phyloP scores from a whole-genome alignment of 768 basidiomycete species.

The Multifurca ochricompacta region DNA sequence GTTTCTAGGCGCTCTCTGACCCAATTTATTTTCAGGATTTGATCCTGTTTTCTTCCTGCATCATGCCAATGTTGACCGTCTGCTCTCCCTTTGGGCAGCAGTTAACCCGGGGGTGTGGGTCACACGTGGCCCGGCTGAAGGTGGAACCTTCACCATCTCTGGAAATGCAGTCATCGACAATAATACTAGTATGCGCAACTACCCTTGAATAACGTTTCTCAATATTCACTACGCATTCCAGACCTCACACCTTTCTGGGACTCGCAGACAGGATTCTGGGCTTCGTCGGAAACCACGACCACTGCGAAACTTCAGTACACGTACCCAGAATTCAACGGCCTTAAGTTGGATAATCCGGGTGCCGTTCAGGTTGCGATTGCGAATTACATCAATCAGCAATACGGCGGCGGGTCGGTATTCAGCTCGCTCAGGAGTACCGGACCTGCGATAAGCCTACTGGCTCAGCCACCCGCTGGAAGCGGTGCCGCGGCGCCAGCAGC shows the following conservation, averaged over 20 bases:
- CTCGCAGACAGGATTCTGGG: slow-evolving; percentile 33
- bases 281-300: slow-evolving; percentile 29
- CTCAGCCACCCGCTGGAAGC: background rate
- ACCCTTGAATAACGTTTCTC: background rate
- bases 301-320: slow-evolving; percentile 34
- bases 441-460: background rate
- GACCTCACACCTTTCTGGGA: slow-evolving; percentile 44
- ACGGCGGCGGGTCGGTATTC: background rate
- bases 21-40: slow-evolving; percentile 31
- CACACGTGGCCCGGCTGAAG: slow-evolving; percentile 18
- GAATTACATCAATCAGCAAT: slow-evolving; percentile 31
- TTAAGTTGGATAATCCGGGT: slow-evolving; percentile 26
- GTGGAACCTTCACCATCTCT: slow-evolving; percentile 15
- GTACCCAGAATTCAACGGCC: slow-evolving; percentile 44
- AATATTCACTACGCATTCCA: slow-evolving; percentile 18
- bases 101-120: slow-evolving; percentile 38
- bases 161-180: background rate
- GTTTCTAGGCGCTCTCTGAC: slow-evolving; percentile 13
- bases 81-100: slow-evolving; percentile 44
- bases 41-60: slow-evolving; percentile 51
- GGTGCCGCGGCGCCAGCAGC: background rate
- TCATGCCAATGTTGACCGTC: slow-evolving; percentile 46
- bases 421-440: background rate
- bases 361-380: slow-evolving; percentile 30
- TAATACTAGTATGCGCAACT: slow-evolving; percentile 7